Percentiles rank a stretch among this genome's conserved stretches.
phyloP scores from a whole-genome alignment of 306 rosid genomes.

The Erythrophleum fordii region DNA sequence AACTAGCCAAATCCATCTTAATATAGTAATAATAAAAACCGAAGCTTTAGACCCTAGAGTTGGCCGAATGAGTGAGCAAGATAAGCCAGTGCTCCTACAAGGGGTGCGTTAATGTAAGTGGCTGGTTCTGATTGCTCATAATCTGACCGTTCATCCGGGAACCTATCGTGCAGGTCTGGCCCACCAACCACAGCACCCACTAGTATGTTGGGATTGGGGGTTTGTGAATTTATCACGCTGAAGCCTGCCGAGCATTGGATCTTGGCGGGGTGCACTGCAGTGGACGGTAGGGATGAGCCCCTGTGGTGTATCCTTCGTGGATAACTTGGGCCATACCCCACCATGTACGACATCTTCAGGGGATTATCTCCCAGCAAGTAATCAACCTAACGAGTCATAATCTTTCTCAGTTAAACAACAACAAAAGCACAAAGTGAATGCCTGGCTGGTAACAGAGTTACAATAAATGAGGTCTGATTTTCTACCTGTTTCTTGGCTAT shows the following conservation, averaged over 20 bases:
- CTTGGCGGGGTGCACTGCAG: slow-evolving; percentile 68
- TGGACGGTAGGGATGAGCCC: slow-evolving; percentile 85
- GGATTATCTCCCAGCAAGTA: slow-evolving; percentile 94
- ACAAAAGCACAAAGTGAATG: no score
- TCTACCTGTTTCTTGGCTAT: slow-evolving; percentile 88
- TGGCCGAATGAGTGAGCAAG: slow-evolving; percentile 80
- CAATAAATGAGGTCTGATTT: not conserved
- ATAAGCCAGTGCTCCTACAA: slow-evolving; percentile 74
- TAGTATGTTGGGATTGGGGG: slow-evolving; percentile 77
- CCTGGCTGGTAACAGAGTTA: not conserved
- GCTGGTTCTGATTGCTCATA: slow-evolving; percentile 91
- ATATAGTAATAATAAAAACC: not conserved
- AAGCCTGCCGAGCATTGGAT: slow-evolving; percentile 87
- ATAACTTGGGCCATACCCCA: slow-evolving; percentile 88
- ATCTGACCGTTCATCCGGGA: slow-evolving; percentile 82
- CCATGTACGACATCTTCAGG: slow-evolving; percentile 90
- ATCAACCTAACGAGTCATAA: slow-evolving; percentile 63
- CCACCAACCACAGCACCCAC: slow-evolving; percentile 91
- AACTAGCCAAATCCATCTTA: no score
- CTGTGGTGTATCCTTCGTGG: slow-evolving; percentile 96
- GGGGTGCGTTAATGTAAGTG: slow-evolving; percentile 87
- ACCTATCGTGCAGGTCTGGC: slow-evolving; percentile 73
- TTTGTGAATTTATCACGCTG: slow-evolving; percentile 59
- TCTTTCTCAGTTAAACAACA: not conserved
- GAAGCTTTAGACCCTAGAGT: slow-evolving; percentile 36